These are phyloP conservation scores for Saccharomyces pastorianus DNA, from an alignment of 1,139 yeast genomes.

Conservation along the genomic window DNA sequence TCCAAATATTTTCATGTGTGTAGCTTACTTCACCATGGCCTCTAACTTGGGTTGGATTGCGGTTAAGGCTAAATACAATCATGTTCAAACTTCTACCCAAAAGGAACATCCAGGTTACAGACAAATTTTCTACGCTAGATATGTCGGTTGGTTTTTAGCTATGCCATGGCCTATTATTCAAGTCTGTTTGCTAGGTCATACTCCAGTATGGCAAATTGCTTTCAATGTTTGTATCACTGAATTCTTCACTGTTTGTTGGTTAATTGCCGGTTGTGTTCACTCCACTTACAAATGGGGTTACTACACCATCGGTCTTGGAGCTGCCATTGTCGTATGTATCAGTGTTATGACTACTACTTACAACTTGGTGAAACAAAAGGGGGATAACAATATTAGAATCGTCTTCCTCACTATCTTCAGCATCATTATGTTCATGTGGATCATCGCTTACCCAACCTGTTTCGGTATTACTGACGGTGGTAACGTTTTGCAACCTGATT, in stretches of 20 bases:
- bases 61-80: conserved; percentile 47
- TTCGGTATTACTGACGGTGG: conserved; percentile 66
- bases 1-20: conserved; percentile 41
- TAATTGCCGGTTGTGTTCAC: conserved; percentile 46
- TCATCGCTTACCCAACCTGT: conserved; percentile 43
- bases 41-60: conserved; percentile 60
- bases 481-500: conserved; percentile 53
- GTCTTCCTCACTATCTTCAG: conserved; percentile 24
- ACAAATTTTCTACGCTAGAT: conserved; percentile 59
- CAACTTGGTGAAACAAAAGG: conserved; percentile 16
- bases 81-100: conserved; percentile 35
- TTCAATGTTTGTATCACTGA: conserved; percentile 41
- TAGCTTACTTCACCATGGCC: conserved; percentile 55
- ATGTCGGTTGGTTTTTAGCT: conserved; percentile 59
- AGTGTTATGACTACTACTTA: conserved; percentile 24
- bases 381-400: conserved; percentile 13
- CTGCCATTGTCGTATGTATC: conserved; percentile 20
- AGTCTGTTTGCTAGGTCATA: conserved; percentile 40
- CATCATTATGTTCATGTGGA: conserved; percentile 37
- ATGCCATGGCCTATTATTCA: conserved; percentile 48
- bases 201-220: conserved; percentile 34
- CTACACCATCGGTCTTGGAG: conserved; percentile 31
- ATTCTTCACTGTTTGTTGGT: conserved; percentile 44
- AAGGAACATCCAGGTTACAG: conserved; percentile 38
- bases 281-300: conserved; percentile 57